Percentiles rank a stretch among this genome's conserved stretches.
These are phyloP conservation scores for Coccinonectria pachysandricola DNA, from an alignment of 2,329 filamentous ascomycete genomes.

Conservation along the genomic window DNA sequence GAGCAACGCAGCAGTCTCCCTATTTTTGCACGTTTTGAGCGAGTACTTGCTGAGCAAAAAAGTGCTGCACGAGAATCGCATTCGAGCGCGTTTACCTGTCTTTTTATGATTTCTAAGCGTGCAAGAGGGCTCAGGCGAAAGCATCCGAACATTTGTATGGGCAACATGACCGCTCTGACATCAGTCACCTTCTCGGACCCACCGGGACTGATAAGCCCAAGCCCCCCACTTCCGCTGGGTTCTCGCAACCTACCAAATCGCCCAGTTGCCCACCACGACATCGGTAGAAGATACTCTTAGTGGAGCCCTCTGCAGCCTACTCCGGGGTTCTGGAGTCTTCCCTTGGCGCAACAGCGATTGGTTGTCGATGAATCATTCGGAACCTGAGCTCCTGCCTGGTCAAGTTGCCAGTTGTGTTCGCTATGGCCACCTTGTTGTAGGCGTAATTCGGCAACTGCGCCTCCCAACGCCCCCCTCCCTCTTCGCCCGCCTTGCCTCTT, in stretches of 20 bases:
- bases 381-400: conserved; percentile 4
- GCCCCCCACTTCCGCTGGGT: conserved; percentile 11
- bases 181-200: conserved; percentile 10
- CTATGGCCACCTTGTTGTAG: conserved; percentile 15
- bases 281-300: too few relatives aligned
- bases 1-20: too few relatives aligned
- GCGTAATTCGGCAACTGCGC: conserved; percentile 19
- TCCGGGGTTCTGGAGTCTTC: conserved; percentile 30
- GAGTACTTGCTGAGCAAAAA: too few relatives aligned
- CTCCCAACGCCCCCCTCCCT: conserved; percentile 11
- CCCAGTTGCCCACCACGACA: too few relatives aligned
- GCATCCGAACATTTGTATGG: conserved; percentile 3
- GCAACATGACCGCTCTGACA: conserved; percentile 9
- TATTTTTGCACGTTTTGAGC: too few relatives aligned
- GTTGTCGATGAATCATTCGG: conserved; percentile 28
- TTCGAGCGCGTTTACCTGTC: too few relatives aligned
- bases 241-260: background rate
- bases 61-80: too few relatives aligned
- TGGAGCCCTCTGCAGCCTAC: conserved; percentile 13
- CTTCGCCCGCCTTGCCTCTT: conserved; percentile 20
- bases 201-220: conserved; percentile 7
- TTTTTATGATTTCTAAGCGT: conserved; percentile 11
- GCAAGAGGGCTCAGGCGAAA: conserved; percentile 1
- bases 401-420: conserved; percentile 7
- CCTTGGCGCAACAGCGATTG: conserved; percentile 15